Percentiles rank a stretch among this genome's conserved stretches.
These are phyloP conservation scores for Tuber microsphaerosporum DNA, from an alignment of 495 filamentous ascomycete species.

Conservation along the genomic window DNA sequence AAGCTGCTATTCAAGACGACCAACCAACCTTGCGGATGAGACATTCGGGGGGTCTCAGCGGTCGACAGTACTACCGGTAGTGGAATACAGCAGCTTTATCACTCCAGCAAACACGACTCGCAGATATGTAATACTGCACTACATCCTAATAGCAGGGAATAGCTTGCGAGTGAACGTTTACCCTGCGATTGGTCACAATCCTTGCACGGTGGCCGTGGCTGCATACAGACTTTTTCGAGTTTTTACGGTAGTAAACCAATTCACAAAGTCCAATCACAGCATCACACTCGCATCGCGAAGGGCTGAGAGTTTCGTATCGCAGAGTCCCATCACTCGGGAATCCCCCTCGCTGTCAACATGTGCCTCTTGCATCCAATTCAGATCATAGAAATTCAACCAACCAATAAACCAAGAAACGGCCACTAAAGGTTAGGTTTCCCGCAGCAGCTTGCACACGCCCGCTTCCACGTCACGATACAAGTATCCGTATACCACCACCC, in stretches of 20 bases:
- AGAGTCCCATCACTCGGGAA: not conserved
- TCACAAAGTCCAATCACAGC: not conserved
- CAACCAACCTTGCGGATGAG: too few relatives aligned
- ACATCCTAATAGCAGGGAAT: too few relatives aligned
- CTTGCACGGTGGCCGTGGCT: too few relatives aligned
- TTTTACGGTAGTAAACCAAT: too few relatives aligned
- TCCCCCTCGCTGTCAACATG: not conserved
- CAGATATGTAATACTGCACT: too few relatives aligned
- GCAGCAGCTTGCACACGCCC: too few relatives aligned
- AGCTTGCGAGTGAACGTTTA: too few relatives aligned
- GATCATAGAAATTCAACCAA: not conserved
- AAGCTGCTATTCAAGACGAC: not conserved
- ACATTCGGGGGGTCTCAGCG: not conserved
- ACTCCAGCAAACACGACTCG: too few relatives aligned
- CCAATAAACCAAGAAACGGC: not conserved
- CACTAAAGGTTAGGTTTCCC: slow-evolving; percentile 3
- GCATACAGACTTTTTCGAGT: too few relatives aligned
- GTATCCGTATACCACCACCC: not conserved
- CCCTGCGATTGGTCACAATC: too few relatives aligned
- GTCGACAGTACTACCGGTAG: not conserved
- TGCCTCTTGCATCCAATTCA: not conserved
- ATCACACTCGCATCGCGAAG: not conserved
- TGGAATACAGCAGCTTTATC: not conserved
- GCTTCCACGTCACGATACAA: not conserved
- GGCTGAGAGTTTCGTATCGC: not conserved